These are phyloP conservation scores for Didymella keratinophila DNA, from an alignment of 2,329 filamentous ascomycete species.

Conservation along the genomic window DNA sequence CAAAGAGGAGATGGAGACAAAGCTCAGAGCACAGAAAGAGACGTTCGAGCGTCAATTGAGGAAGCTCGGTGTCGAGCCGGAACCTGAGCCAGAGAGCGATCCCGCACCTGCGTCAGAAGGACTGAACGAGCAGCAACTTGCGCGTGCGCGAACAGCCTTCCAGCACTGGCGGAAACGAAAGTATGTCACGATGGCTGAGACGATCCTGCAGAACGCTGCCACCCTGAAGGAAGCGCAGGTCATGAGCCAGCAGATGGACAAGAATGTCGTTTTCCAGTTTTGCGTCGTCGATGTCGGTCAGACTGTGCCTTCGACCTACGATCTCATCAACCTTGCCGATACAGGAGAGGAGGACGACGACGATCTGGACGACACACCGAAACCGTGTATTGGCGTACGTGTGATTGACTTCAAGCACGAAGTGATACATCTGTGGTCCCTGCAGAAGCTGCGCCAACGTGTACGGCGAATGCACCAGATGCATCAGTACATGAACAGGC, in stretches of 20 bases:
- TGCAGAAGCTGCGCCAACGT: conserved; percentile 88
- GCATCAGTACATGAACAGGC: conserved; percentile 94
- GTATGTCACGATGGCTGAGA: conserved; percentile 93
- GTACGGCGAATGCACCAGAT: conserved; percentile 94
- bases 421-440: conserved; percentile 90
- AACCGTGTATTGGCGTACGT: conserved; percentile 89
- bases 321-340: conserved; percentile 92
- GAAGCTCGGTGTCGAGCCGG: conserved; percentile 63
- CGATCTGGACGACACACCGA: conserved; percentile 79
- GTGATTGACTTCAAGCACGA: conserved; percentile 89
- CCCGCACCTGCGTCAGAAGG: conserved; percentile 58
- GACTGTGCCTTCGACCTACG: conserved; percentile 89
- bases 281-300: conserved; percentile 89
- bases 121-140: conserved; percentile 69
- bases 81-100: conserved; percentile 56
- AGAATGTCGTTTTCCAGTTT: conserved; percentile 93
- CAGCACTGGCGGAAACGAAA: conserved; percentile 82
- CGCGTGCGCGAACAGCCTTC: conserved; percentile 70
- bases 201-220: conserved; percentile 85
- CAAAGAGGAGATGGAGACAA: conserved; percentile 88
- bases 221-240: conserved; percentile 94
- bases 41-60: conserved; percentile 86
- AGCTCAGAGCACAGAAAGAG: conserved; percentile 82
- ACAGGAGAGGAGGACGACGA: conserved; percentile 87
- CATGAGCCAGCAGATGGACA: conserved; percentile 96